Base-by-base conservation (phyloP, 129 eudicot genomes). In the Gnaphalium uliginosum region DNA sequence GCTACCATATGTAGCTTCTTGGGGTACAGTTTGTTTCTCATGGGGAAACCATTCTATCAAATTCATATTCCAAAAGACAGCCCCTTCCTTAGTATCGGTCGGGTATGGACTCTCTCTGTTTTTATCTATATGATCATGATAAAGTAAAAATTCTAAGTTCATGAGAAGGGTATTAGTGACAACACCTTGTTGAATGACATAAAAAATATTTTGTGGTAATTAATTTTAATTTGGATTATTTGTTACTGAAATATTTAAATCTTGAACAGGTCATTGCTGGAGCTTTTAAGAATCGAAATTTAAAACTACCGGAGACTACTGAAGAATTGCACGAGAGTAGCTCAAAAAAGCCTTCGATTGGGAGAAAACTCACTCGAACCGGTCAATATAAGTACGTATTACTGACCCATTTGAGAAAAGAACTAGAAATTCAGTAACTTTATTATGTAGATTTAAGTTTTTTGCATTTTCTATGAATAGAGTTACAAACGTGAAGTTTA, bases 21-120 rank as follows among this genome's bases (percentile, higher is more conserved):
- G 23, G 94, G 88, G 3, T 84, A 66, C 43, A 10, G 48, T 8
- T 14, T 88, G 17, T 87, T 88, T 69, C 46, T 59, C 10, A 0
- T 68, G 61, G 96, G 96, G 11, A 84, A 79, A 72, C 83, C 91
- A 3, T 88, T 88, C 43, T 91, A 86, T 39, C 53, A 80, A 5
- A 79, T 88, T 63, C 86, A 90, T 56, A 41, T 75, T 24, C 92
- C 89, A 4, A 71, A 60, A 66, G 84, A 84, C 25, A 83, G 89
- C 78, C 94, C 96, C 25, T 58, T 84, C 74, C 2, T 79, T 19
- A 84, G 81, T 60, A 65, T 91, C 32, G 24, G 69, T 10, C 84
- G 79, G 91, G 91, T 86, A 59, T n/a, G n/a, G n/a, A n/a, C 32
- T 15, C 72, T 27, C 21, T 14, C 69, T 30, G 41, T 35, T 5